Percentiles rank a stretch among this genome's conserved stretches.
Conservation (phyloP, 176 grass and related monocot species). For the Echinochloa phyllopogon region DNA sequence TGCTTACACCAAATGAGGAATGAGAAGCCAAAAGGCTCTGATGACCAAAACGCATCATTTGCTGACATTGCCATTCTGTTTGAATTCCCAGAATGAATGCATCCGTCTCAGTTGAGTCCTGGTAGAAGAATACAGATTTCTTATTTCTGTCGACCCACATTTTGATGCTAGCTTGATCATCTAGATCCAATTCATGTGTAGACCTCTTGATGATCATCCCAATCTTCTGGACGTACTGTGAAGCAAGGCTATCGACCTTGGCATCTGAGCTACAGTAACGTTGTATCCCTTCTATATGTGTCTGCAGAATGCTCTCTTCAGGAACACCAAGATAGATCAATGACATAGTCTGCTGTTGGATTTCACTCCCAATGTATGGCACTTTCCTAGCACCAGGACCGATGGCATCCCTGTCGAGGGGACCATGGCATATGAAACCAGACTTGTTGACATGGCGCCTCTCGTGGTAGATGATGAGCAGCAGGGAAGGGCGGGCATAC, state of each 20-base stretch:
- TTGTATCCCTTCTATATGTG: slow-evolving; percentile 82
- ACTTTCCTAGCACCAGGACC: slow-evolving; percentile 76
- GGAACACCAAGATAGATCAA: slow-evolving; percentile 92
- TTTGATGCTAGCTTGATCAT: slow-evolving; percentile 82
- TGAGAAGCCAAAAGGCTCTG: slow-evolving; percentile 72
- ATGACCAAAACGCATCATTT: slow-evolving; percentile 92
- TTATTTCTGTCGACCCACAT: slow-evolving; percentile 93
- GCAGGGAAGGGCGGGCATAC: slow-evolving; percentile 65
- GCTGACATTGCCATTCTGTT: slow-evolving; percentile 88
- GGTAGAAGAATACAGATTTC: slow-evolving; percentile 85
- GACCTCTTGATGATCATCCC: slow-evolving; percentile 97
- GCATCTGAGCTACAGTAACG: slow-evolving; percentile 74
- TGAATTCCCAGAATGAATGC: slow-evolving; percentile 86
- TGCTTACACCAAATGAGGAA: slow-evolving; percentile 86
- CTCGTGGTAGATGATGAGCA: slow-evolving; percentile 89
- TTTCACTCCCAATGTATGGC: slow-evolving; percentile 81
- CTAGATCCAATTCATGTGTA: slow-evolving; percentile 85
- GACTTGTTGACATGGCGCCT: slow-evolving; percentile 81
- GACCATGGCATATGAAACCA: slow-evolving; percentile 79
- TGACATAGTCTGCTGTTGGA: slow-evolving; percentile 93
- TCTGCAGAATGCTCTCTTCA: slow-evolving; percentile 85
- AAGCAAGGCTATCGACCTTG: slow-evolving; percentile 62
- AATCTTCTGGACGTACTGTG: slow-evolving; percentile 92
- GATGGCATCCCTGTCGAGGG: slow-evolving; percentile 85
- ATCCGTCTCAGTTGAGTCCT: slow-evolving; percentile 78